Conservation (phyloP, 805 yeast genomes). For the Ogataea wickerhamii region DNA sequence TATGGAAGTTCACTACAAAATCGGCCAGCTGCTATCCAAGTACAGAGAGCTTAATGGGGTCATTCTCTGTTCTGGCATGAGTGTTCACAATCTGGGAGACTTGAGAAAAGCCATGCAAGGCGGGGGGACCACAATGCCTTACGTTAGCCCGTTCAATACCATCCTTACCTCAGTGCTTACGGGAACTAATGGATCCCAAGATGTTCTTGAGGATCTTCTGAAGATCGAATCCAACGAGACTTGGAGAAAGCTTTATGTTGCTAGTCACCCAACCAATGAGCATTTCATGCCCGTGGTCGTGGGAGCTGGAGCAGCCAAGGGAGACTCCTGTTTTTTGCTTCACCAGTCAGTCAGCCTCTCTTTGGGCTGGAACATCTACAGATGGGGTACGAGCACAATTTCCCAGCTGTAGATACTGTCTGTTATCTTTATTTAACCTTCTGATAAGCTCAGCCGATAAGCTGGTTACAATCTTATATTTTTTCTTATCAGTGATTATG, state of each 20-base stretch:
- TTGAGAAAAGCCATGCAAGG: slow-evolving; percentile 31
- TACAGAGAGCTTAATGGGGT: slow-evolving; percentile 52
- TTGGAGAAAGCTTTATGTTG: slow-evolving; percentile 31
- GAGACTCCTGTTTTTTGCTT: slow-evolving; percentile 41
- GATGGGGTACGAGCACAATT: slow-evolving; percentile 29
- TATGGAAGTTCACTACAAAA: slow-evolving; percentile 42
- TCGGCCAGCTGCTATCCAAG: slow-evolving; percentile 53
- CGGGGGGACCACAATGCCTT: slow-evolving; percentile 36
- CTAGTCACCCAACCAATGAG: slow-evolving; percentile 75
- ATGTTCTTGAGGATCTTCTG: slow-evolving; percentile 8
- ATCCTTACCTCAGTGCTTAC: slow-evolving; percentile 41
- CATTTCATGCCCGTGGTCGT: slow-evolving; percentile 69
- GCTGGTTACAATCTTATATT: neutral
- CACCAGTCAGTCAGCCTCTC: slow-evolving; percentile 43
- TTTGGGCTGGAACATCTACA: slow-evolving; percentile 70
- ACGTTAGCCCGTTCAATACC: slow-evolving; percentile 50
- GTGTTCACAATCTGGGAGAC: slow-evolving; percentile 72
- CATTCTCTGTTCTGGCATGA: slow-evolving; percentile 70
- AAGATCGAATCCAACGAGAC: slow-evolving; percentile 19
- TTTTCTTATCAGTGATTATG: neutral
- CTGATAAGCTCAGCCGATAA: neutral
- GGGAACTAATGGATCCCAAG: slow-evolving; percentile 22
- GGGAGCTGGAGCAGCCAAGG: slow-evolving; percentile 52
- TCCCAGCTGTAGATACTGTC: neutral
- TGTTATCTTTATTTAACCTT: neutral